A percentile compares a stretch with the other conserved stretches of the same genome.
phyloP scores from a whole-genome alignment of 2,329 filamentous ascomycete species.

The Xylaria sp. region DNA sequence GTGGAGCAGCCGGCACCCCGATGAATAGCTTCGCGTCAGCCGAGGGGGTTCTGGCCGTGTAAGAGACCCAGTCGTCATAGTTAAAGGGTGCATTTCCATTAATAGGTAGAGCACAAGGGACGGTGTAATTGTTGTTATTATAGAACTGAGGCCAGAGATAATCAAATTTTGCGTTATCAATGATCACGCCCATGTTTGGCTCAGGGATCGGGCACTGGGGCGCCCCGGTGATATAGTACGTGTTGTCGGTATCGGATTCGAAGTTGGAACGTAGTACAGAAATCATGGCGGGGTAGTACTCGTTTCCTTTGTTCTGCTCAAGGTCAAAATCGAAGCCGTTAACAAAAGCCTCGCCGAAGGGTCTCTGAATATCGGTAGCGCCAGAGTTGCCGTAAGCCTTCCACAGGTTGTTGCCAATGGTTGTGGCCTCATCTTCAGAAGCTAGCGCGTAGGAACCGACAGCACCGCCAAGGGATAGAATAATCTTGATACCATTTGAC shows the following conservation, averaged over 20 bases:
- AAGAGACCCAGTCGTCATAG: constrained; percentile 45
- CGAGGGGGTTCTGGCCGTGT: constrained; percentile 42
- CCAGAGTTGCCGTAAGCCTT: constrained; percentile 50
- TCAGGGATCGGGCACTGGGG: constrained; percentile 55
- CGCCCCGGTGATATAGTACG: constrained; percentile 54
- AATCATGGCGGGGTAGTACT: constrained; percentile 44
- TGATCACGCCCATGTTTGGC: constrained; percentile 47
- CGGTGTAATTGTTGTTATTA: constrained; percentile 48
- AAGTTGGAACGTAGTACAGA: constrained; percentile 43
- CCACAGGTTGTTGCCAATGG: constrained; percentile 52
- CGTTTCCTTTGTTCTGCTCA: constrained; percentile 47
- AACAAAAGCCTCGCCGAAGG: constrained; percentile 54
- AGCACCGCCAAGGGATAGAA: constrained; percentile 53
- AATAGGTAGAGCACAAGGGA: constrained; percentile 44
- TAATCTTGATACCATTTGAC: constrained; percentile 48
- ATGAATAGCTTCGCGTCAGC: constrained; percentile 46
- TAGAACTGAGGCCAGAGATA: constrained; percentile 54
- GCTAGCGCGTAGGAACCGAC: constrained; percentile 43
- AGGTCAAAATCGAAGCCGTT: constrained; percentile 30
- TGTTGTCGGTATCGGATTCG: constrained; percentile 40
- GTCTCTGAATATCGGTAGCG: constrained; percentile 43
- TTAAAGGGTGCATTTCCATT: constrained; percentile 44
- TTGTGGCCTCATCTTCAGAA: constrained; percentile 45
- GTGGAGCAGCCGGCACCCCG: constrained; percentile 46
- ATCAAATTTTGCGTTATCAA: constrained; percentile 48